Percentiles rank a stretch among this genome's conserved stretches.
phyloP scores from a whole-genome alignment of 73 alveolate genomes.

The Urostyla sp. region DNA sequence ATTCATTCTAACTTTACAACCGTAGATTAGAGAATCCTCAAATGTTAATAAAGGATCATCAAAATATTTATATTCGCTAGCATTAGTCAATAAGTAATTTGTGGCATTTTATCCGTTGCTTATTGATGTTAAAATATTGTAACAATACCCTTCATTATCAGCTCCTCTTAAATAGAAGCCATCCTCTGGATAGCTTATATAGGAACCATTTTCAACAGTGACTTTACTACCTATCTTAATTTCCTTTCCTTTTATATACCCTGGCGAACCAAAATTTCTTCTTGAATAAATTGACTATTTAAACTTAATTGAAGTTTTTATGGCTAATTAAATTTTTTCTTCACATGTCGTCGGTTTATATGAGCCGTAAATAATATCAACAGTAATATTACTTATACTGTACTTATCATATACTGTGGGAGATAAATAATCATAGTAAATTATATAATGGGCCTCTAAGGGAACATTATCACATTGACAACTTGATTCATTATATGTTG shows the following conservation, averaged over 20 bases:
- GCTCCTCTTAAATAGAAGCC: conserved; percentile 46
- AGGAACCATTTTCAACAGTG: conserved; percentile 1
- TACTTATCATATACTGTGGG: not conserved
- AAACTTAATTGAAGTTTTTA: conserved; percentile 18
- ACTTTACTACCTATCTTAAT: conserved; percentile 8
- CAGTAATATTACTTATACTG: conserved; percentile 27
- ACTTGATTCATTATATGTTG: not conserved
- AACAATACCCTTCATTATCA: conserved; percentile 26
- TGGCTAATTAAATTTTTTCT: not conserved
- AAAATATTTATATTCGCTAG: conserved; percentile 8
- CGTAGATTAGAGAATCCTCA: conserved; percentile 43
- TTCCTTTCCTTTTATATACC: conserved; percentile 41
- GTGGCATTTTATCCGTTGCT: conserved; percentile 24
- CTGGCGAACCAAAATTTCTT: conserved; percentile 50
- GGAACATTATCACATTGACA: conserved; percentile 20
- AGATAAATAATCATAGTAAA: conserved; percentile 4
- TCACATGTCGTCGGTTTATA: conserved; percentile 4
- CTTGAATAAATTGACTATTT: conserved; percentile 27
- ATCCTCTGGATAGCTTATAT: not conserved
- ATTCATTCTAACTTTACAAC: conserved; percentile 21
- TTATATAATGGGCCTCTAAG: conserved; percentile 41
- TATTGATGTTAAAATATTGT: conserved; percentile 6
- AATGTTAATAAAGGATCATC: conserved; percentile 44
- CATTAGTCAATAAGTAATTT: conserved; percentile 2
- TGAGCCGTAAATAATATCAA: conserved; percentile 31